phyloP scores from a whole-genome alignment of 2,329 filamentous ascomycete species.

The Aspergillus uvarum region DNA sequence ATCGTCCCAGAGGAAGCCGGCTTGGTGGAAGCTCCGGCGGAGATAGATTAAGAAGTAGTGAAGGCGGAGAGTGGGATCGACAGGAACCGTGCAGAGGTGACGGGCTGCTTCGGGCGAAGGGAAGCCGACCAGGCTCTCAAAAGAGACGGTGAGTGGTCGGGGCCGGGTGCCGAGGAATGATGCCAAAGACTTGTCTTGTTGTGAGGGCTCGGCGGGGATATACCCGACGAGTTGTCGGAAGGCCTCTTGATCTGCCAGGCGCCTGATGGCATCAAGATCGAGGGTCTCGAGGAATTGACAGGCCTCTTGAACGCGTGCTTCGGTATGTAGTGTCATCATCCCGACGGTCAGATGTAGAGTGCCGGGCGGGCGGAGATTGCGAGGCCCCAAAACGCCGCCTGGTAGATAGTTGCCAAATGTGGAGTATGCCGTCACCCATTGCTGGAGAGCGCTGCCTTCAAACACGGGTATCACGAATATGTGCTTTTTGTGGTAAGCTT shows the following conservation, averaged over 20 bases:
- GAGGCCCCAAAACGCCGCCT: background rate
- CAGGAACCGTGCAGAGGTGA: constrained; percentile 41
- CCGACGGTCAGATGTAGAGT: constrained; percentile 85
- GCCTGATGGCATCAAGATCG: constrained; percentile 44
- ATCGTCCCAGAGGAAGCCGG: constrained; percentile 43
- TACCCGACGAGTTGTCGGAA: constrained; percentile 5
- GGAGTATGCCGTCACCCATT: background rate
- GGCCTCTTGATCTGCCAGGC: constrained; percentile 32
- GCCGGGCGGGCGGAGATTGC: constrained; percentile 65
- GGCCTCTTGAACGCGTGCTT: constrained; percentile 51
- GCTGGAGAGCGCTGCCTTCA: background rate
- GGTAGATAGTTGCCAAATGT: background rate
- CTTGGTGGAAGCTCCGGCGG: constrained; percentile 44
- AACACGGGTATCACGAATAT: background rate
- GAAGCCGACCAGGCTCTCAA: constrained; percentile 45
- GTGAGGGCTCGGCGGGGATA: background rate
- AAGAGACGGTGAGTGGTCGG: constrained; percentile 41
- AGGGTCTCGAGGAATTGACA: constrained; percentile 46
- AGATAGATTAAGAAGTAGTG: constrained; percentile 44
- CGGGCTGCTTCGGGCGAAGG: constrained; percentile 38
- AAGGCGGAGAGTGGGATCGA: constrained; percentile 41
- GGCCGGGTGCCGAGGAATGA: background rate
- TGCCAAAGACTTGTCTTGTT: background rate
- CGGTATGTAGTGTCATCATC: constrained; percentile 70
- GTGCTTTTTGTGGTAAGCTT: background rate